Percentiles rank a stretch among this genome's conserved stretches.
phyloP scores from a whole-genome alignment of 2,329 filamentous ascomycete species.

The Chrysoporthe cubensis region DNA sequence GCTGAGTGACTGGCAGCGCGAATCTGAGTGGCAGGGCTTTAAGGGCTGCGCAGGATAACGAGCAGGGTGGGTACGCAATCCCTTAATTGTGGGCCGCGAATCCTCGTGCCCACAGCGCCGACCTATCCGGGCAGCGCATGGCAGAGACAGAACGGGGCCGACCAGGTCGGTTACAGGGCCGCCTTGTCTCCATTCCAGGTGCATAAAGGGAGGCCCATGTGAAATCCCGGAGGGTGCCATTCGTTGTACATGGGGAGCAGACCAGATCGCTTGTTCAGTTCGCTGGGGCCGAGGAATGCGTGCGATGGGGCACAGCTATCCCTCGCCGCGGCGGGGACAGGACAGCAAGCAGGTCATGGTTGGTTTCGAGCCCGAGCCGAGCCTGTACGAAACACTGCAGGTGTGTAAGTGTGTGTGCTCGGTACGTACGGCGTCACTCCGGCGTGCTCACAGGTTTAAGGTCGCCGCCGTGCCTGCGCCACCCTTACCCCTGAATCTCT shows the following conservation, averaged over 20 bases:
- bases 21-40: conserved; percentile 16
- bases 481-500: conserved; percentile 15
- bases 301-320: background rate
- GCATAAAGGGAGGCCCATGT: conserved; percentile 11
- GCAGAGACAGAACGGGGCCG: background rate
- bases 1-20: conserved; percentile 4
- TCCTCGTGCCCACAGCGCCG: conserved; percentile 15
- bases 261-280: too few relatives aligned
- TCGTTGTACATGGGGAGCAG: background rate
- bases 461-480: conserved; percentile 3
- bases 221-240: background rate
- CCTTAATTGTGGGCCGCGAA: conserved; percentile 15
- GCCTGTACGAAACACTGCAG: too few relatives aligned
- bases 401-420: too few relatives aligned
- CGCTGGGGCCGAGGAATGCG: too few relatives aligned
- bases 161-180: too few relatives aligned
- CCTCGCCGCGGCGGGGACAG: background rate
- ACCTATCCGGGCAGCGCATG: conserved; percentile 10
- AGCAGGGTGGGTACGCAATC: conserved; percentile 16
- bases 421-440: too few relatives aligned
- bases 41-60: conserved; percentile 11
- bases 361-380: too few relatives aligned
- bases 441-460: too few relatives aligned
- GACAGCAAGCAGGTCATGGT: too few relatives aligned
- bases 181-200: background rate